Conservation (phyloP, 768 basidiomycete genomes). For the Termitomyces sp. region DNA sequence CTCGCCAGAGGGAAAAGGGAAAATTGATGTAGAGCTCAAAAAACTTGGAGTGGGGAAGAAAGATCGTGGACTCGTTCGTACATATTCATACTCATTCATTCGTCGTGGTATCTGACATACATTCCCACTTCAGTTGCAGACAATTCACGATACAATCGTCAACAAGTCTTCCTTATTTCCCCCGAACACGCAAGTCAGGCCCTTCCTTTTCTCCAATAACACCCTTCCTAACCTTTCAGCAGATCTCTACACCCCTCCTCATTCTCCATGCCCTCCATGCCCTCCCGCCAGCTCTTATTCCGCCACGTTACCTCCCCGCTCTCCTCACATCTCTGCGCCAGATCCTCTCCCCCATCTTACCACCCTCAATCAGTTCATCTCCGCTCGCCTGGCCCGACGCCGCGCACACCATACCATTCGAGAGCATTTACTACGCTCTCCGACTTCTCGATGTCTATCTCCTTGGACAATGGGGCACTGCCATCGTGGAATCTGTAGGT, state of each 20-base stretch:
- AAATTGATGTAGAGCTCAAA: constrained; percentile 39
- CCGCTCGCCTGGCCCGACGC: constrained; percentile 25
- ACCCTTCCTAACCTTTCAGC: background rate
- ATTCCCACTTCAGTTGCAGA: constrained; percentile 21
- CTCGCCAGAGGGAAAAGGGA: constrained; percentile 2
- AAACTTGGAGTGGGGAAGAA: constrained; percentile 48
- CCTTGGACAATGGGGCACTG: constrained; percentile 45
- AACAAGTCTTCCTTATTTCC: constrained; percentile 31
- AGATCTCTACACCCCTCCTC: constrained; percentile 54
- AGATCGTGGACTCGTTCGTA: constrained; percentile 49
- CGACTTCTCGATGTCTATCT: constrained; percentile 58
- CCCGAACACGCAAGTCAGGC: constrained; percentile 25
- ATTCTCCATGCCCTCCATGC: constrained; percentile 42
- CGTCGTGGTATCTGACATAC: background rate
- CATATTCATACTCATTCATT: background rate
- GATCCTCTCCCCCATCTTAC: constrained; percentile 27
- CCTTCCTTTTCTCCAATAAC: background rate
- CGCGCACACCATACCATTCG: constrained; percentile 22
- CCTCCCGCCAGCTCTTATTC: constrained; percentile 40
- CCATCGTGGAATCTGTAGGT: constrained; percentile 4
- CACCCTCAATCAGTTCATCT: constrained; percentile 29
- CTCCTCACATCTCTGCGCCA: constrained; percentile 26
- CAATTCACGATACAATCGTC: constrained; percentile 28
- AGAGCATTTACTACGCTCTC: constrained; percentile 50
- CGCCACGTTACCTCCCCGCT: constrained; percentile 24